A percentile compares a stretch with the other conserved stretches of the same genome.
Evolutionary conservation across 768 basidiomycete species (phyloP).

Genomic region (Leccinum olivaceopallidum): DNA sequence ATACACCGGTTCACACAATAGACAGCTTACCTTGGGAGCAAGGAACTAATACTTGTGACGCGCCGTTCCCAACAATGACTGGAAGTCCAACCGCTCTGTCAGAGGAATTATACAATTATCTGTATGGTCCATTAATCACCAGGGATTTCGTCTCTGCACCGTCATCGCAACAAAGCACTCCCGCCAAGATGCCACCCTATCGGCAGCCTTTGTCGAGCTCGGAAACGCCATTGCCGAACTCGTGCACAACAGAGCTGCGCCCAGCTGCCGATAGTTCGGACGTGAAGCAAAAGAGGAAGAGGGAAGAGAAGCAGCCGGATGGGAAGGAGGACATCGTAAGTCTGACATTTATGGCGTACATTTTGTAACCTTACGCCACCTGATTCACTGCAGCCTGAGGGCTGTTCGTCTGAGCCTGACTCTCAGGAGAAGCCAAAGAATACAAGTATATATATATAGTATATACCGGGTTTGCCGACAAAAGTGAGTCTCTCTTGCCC

Average conservation of each 20-base stretch:
- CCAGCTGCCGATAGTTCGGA: not conserved
- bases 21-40: not conserved
- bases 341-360: not conserved
- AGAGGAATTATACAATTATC: too few relatives aligned
- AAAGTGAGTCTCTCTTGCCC: not conserved
- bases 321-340: not conserved
- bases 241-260: too few relatives aligned
- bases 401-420: not conserved
- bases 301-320: not conserved
- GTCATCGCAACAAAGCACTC: too few relatives aligned
- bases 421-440: not conserved
- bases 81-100: too few relatives aligned
- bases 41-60: not conserved
- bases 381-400: not conserved
- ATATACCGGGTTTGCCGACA: not conserved
- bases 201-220: too few relatives aligned
- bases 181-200: too few relatives aligned
- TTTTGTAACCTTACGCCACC: not conserved
- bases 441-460: not conserved
- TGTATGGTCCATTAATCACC: too few relatives aligned
- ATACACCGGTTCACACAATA: not conserved
- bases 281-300: not conserved
- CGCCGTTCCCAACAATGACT: not conserved
- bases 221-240: too few relatives aligned
- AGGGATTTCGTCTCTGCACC: too few relatives aligned